A percentile compares a stretch with the other conserved stretches of the same genome.
phyloP scores from a whole-genome alignment of 2,329 filamentous ascomycete genomes.

The Fusarium concolor region DNA sequence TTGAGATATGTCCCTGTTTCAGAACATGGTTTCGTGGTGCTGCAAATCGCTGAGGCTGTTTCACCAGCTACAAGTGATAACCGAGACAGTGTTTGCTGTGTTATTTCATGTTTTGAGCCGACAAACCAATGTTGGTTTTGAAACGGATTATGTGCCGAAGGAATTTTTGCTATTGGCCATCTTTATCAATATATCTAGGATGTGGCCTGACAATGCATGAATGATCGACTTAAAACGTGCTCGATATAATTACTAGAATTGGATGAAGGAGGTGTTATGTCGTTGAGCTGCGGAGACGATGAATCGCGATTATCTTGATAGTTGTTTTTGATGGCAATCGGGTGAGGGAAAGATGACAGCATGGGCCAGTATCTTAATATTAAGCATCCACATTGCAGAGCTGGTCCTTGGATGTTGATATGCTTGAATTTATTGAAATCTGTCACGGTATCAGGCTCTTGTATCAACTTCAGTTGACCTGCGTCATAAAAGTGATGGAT shows the following conservation, averaged over 20 bases:
- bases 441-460: background rate
- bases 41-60: background rate
- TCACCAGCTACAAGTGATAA: constrained; percentile 1
- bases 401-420: background rate
- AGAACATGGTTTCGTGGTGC: too few species aligned
- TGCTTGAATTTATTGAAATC: background rate
- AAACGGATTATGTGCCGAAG: constrained; percentile 16
- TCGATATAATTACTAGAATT: background rate
- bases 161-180: background rate
- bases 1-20: background rate
- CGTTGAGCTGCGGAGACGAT: background rate
- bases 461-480: background rate
- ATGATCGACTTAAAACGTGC: background rate
- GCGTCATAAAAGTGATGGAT: background rate
- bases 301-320: background rate
- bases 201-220: constrained; percentile 1
- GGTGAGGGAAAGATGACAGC: background rate
- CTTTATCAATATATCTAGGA: background rate
- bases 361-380: background rate
- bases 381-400: constrained; percentile 4
- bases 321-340: background rate
- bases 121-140: background rate
- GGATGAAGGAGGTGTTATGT: background rate
- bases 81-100: background rate
- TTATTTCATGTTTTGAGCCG: background rate